A percentile compares a stretch with the other conserved stretches of the same genome.
Conservation (phyloP, 2,329 filamentous ascomycete species). For the Calonectria pseudoreteaudii region DNA sequence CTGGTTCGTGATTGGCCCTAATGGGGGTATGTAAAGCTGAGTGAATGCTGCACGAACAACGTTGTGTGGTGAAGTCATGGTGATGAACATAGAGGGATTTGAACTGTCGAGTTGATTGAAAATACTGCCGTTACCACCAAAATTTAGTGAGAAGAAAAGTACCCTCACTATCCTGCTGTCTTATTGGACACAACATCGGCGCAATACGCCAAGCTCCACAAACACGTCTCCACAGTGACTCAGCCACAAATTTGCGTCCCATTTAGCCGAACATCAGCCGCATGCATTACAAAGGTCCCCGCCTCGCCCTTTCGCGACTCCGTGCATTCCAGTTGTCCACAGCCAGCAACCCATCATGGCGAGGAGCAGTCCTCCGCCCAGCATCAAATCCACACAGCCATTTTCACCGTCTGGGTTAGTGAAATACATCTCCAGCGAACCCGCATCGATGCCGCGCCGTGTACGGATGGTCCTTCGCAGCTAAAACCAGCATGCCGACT, state of each 20-base stretch:
- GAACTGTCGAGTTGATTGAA: too few species aligned
- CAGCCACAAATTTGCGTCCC: not conserved
- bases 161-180: not conserved
- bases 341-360: not conserved
- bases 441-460: conserved; percentile 1
- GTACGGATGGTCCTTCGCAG: conserved; percentile 1
- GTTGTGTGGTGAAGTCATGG: too few species aligned
- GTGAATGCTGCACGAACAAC: too few species aligned
- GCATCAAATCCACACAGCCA: conserved; percentile 4
- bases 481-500: conserved; percentile 7
- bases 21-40: too few species aligned
- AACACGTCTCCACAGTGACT: not conserved
- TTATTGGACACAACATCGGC: not conserved
- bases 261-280: not conserved
- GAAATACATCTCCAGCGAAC: not conserved
- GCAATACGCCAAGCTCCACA: not conserved
- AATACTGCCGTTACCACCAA: too few species aligned
- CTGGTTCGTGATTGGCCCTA: too few species aligned
- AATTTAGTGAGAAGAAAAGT: too few species aligned
- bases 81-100: too few species aligned
- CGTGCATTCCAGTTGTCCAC: not conserved
- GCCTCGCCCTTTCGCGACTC: not conserved
- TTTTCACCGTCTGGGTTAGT: conserved; percentile 14
- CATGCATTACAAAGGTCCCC: not conserved
- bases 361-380: not conserved